phyloP scores from a whole-genome alignment of 2,329 filamentous ascomycete genomes.

The Cladorrhinum sp. region DNA sequence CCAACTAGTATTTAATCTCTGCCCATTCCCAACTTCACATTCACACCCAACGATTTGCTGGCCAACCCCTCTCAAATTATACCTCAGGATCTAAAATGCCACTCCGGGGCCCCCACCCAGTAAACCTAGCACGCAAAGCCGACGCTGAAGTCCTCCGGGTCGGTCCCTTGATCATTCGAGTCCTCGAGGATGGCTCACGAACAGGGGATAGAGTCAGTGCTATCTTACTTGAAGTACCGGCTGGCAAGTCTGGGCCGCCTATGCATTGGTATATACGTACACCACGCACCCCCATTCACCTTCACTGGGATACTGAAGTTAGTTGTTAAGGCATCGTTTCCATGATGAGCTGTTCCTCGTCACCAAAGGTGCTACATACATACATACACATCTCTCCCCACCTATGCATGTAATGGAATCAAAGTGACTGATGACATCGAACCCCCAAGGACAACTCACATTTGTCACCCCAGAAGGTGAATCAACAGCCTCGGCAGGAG shows the following conservation, averaged over 20 bases:
- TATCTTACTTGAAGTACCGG: slow-evolving; percentile 33
- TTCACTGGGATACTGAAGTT: background rate
- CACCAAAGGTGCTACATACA: slow-evolving; percentile 29
- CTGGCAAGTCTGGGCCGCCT: slow-evolving; percentile 33
- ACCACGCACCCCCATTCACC: background rate
- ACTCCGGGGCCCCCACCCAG: slow-evolving; percentile 32
- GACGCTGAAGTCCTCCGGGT: slow-evolving; percentile 32
- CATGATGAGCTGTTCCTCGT: slow-evolving; percentile 38
- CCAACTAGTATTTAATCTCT: no score
- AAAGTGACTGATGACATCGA: no score
- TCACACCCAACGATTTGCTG: no score
- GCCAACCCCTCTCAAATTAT: no score
- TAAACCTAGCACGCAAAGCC: slow-evolving; percentile 31
- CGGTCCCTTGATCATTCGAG: slow-evolving; percentile 34
- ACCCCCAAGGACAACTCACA: slow-evolving; percentile 31
- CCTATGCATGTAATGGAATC: no score
- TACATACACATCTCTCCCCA: no score
- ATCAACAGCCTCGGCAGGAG: slow-evolving; percentile 31
- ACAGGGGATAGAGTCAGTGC: slow-evolving; percentile 36
- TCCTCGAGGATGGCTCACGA: slow-evolving; percentile 35
- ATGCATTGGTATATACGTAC: slow-evolving; percentile 33
- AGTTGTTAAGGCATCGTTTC: slow-evolving; percentile 30
- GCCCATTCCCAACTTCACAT: no score
- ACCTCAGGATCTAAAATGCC: no score
- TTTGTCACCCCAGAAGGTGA: slow-evolving; percentile 36